These are phyloP conservation scores for Lycium barbarum DNA, from an alignment of 257 asterid genomes.

Conservation along the genomic window DNA sequence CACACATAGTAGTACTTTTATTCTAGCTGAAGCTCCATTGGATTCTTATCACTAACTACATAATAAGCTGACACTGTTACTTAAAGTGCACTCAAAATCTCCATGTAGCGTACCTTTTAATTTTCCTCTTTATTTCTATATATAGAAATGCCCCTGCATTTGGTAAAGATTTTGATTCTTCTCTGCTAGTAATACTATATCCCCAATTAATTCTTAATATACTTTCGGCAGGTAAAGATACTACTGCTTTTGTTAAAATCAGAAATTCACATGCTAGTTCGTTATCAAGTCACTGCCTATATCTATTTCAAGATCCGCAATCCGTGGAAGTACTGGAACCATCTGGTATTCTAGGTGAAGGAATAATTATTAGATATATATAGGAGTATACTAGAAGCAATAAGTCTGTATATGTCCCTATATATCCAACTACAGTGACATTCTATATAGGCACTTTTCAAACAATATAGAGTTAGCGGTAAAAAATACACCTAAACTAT, in stretches of 20 bases:
- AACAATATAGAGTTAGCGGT: too few relatives aligned
- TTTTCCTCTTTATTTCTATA: conserved; percentile 32
- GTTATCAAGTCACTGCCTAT: neutral
- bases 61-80: conserved; percentile 31
- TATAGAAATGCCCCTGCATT: neutral
- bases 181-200: neutral
- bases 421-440: neutral
- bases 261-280: neutral
- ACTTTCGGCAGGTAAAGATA: too few relatives aligned
- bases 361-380: neutral
- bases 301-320: neutral
- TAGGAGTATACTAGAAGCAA: neutral
- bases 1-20: too few relatives aligned
- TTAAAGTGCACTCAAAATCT: conserved; percentile 46
- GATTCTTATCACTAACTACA: neutral
- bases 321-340: neutral
- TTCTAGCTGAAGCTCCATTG: neutral
- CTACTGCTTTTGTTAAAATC: neutral
- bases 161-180: neutral
- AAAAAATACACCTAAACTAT: too few relatives aligned
- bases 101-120: conserved; percentile 46
- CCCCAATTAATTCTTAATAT: too few relatives aligned
- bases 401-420: too few relatives aligned
- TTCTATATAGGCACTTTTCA: neutral
- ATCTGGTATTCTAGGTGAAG: neutral